These are phyloP conservation scores for Solanum hybrid DNA, from an alignment of 305 asterid species.

Conservation along the genomic window DNA sequence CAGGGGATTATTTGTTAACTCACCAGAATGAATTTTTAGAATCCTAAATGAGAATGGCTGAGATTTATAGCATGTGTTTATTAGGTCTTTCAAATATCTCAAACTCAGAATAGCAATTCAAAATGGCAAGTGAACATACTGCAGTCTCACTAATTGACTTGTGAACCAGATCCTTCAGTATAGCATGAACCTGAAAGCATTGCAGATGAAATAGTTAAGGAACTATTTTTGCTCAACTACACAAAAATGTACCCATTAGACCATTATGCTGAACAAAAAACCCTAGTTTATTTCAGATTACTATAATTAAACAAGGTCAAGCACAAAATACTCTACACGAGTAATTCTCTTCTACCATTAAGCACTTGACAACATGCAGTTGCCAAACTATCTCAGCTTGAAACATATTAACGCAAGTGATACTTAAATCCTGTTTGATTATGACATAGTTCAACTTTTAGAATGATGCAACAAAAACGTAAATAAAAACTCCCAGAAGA, in stretches of 20 bases:
- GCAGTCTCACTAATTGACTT: constrained; percentile 77
- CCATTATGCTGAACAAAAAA: background rate
- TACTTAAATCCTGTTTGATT: background rate
- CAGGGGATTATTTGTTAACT: background rate
- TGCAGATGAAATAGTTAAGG: background rate
- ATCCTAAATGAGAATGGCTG: background rate
- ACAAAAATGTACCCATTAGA: background rate
- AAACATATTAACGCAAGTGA: background rate
- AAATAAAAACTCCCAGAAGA: background rate
- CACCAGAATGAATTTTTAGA: background rate
- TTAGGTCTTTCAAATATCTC: background rate
- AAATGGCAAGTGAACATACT: constrained; percentile 30
- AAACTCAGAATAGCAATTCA: background rate
- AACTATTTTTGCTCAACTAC: background rate
- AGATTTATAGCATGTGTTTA: background rate
- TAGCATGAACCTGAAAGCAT: constrained; percentile 72
- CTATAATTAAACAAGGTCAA: background rate
- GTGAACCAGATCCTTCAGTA: constrained; percentile 84
- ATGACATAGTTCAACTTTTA: background rate
- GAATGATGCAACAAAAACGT: background rate
- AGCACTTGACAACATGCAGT: background rate
- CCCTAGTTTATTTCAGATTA: background rate
- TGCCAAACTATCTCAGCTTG: background rate
- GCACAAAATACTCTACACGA: background rate
- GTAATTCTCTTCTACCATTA: background rate